Conservation (phyloP, 208 protist genomes). For the Crithidia brevicula region DNA sequence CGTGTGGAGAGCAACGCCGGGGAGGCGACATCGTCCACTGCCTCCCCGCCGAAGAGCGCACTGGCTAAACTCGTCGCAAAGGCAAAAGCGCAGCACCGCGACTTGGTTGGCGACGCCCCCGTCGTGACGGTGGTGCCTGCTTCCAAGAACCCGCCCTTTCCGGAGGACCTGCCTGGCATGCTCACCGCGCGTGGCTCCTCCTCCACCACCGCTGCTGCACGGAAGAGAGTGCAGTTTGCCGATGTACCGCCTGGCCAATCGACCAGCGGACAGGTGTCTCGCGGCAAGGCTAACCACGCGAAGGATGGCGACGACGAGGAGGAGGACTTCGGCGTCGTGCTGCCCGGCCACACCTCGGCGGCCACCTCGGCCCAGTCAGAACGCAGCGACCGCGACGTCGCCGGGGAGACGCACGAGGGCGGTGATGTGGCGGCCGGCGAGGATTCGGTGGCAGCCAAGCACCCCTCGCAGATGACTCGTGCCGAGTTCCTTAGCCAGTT, state of each 20-base stretch:
- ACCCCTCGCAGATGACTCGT: conserved; percentile 89
- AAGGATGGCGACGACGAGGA: conserved; percentile 31
- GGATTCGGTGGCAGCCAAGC: conserved; percentile 44
- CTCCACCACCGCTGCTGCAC: not conserved
- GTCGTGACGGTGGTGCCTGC: conserved; percentile 8
- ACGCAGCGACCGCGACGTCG: not conserved
- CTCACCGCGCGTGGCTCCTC: conserved; percentile 5
- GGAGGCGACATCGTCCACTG: not conserved
- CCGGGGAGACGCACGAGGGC: not conserved
- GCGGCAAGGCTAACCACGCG: too few relatives aligned
- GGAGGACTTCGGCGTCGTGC: conserved; percentile 48
- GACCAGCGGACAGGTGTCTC: not conserved
- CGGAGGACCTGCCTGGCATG: conserved; percentile 5
- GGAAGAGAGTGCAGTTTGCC: conserved; percentile 23
- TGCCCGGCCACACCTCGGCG: not conserved
- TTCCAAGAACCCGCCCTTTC: conserved; percentile 6
- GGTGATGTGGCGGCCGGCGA: not conserved
- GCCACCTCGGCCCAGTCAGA: not conserved
- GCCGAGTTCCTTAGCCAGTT: conserved; percentile 89
- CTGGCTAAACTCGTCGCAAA: conserved; percentile 55
- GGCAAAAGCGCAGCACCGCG: conserved; percentile 49
- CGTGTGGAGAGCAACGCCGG: conserved; percentile 10
- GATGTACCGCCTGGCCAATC: not conserved
- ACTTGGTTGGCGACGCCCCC: not conserved
- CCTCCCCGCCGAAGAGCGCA: conserved; percentile 34